Percentiles rank a stretch among this genome's conserved stretches.
phyloP scores from a whole-genome alignment of 768 basidiomycete species.

The Mycena rosella region DNA sequence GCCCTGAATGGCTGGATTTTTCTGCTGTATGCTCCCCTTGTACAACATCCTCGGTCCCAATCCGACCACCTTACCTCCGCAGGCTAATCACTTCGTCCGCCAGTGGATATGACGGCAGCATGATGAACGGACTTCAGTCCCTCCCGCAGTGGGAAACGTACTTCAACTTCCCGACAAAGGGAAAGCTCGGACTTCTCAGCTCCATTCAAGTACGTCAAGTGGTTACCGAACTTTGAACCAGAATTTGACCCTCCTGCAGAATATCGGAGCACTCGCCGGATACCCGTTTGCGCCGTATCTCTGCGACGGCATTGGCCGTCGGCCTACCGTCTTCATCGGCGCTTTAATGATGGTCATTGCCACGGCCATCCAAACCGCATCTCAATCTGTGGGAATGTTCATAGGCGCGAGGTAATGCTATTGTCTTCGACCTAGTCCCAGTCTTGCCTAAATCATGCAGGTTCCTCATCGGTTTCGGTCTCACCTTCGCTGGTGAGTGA shows the following conservation, averaged over 20 bases:
- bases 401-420: slow-evolving; percentile 71
- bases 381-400: too few species aligned
- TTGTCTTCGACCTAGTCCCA: background rate
- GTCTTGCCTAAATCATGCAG: slow-evolving; percentile 39
- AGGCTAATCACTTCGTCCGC: slow-evolving; percentile 82
- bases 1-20: slow-evolving; percentile 77
- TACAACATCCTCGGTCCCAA: background rate
- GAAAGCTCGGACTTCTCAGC: slow-evolving; percentile 75
- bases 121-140: too few species aligned
- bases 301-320: slow-evolving; percentile 80
- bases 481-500: slow-evolving; percentile 71
- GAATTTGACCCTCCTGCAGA: slow-evolving; percentile 54
- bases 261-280: slow-evolving; percentile 77
- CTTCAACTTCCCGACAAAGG: slow-evolving; percentile 69
- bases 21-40: slow-evolving; percentile 59
- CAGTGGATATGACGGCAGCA: slow-evolving; percentile 81
- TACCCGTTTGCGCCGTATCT: slow-evolving; percentile 80
- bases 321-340: slow-evolving; percentile 74
- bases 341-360: slow-evolving; percentile 79
- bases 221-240: too few species aligned
- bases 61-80: background rate
- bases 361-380: slow-evolving; percentile 77
- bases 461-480: slow-evolving; percentile 82
- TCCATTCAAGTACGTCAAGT: slow-evolving; percentile 72
- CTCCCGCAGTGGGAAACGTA: slow-evolving; percentile 72